Base-by-base conservation (phyloP, 2,329 filamentous ascomycete genomes). In the Sclerotinia nivalis region DNA sequence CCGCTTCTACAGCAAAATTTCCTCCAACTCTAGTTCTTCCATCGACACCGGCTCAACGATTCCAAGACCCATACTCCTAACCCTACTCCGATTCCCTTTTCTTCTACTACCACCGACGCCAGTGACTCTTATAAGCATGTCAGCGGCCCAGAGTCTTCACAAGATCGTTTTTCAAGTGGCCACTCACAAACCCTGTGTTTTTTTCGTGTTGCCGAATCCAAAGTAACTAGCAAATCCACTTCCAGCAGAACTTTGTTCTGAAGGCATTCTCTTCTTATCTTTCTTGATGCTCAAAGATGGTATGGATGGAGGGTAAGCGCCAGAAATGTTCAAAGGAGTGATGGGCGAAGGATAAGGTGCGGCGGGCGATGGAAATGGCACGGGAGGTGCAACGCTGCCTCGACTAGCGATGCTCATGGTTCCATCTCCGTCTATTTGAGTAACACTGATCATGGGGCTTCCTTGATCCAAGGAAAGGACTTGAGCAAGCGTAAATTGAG, bases 171-270 rank as follows among this genome's bases (percentile, higher is more conserved):
- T 40, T 58, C 31, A 18, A 64, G 22, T 28, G 10, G 31, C 45
- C 61, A 64, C 61, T 65, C 61, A 65, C 61, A 65, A 52, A n/a
- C 31, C 61, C 12, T 18, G 49, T 22, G 61, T 2, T n/a, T 47
- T 68, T 15, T 49, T 60, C n/a, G 34, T 12, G 20, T 18, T 18
- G 13, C 64, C 64, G 5, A 68, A 68, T 40, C 66, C 66, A 43
- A 68, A 68, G 5, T 68, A 68, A 22, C 66, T 68, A 25, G 66
- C 66, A 68, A 68, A 31, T 22, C 31, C 66, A 62, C 66, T 68
- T 25, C 55, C 45, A 2, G 25, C 45, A n/a, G 55, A 68, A 10
- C 31, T 50, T 40, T 49, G 34, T 2, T 68, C 66, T 12, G 54
- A 61, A 25, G 45, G 22, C 4, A 68, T 18, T 28, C 55, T 40